These are phyloP conservation scores for Peniophora sp. DNA, from an alignment of 1,284 basidiomycete species.

Conservation along the genomic window DNA sequence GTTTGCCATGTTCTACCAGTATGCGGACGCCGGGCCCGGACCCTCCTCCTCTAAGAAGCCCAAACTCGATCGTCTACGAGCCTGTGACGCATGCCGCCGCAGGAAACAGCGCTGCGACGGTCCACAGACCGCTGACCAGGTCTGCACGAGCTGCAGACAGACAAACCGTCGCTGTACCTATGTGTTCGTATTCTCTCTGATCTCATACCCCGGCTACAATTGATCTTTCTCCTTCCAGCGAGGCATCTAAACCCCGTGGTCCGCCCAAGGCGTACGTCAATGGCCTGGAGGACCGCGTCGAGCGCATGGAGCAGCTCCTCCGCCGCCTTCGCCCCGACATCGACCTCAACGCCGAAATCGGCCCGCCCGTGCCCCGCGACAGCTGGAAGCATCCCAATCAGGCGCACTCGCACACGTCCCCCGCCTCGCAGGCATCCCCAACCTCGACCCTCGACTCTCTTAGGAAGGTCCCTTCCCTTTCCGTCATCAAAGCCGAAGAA, in stretches of 20 bases:
- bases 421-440: constrained; percentile 1
- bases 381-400: constrained; percentile 49
- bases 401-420: not conserved
- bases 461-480: constrained; percentile 1
- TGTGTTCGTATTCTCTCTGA: constrained; percentile 35
- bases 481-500: not conserved
- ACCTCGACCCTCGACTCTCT: not conserved
- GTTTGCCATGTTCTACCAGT: constrained; percentile 4
- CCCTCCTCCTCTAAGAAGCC: constrained; percentile 31
- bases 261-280: constrained; percentile 84
- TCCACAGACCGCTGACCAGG: constrained; percentile 44
- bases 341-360: constrained; percentile 62
- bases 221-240: constrained; percentile 30
- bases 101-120: constrained; percentile 69
- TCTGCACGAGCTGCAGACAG: constrained; percentile 70
- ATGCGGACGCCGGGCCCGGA: not conserved
- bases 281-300: constrained; percentile 68
- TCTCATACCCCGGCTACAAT: constrained; percentile 4
- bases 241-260: constrained; percentile 72
- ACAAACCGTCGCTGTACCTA: constrained; percentile 66
- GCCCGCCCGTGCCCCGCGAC: constrained; percentile 60
- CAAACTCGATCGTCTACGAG: constrained; percentile 44
- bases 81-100: constrained; percentile 64
- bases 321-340: constrained; percentile 58
- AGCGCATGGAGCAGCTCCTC: constrained; percentile 63